phyloP scores from a whole-genome alignment of 2,329 filamentous ascomycete genomes.

The Biscogniauxia sp. region DNA sequence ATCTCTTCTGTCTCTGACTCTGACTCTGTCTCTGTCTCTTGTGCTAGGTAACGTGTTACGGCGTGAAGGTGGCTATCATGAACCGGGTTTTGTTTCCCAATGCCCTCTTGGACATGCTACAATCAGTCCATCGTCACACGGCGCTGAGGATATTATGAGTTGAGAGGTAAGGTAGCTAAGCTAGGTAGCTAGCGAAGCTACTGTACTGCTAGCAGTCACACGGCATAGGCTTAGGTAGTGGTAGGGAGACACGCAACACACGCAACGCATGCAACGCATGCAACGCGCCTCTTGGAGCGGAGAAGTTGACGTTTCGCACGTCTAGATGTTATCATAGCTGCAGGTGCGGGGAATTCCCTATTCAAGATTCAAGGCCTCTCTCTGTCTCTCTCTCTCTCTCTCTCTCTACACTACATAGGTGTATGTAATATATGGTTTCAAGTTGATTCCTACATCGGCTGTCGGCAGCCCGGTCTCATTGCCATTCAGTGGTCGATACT shows the following conservation, averaged over 20 bases:
- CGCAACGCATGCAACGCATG: no score
- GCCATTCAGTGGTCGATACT: constrained; percentile 41
- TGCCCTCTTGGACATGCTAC: constrained; percentile 22
- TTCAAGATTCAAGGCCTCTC: constrained; percentile 14
- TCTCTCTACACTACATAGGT: no score
- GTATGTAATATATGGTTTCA: constrained; percentile 15
- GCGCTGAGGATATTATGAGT: constrained; percentile 14
- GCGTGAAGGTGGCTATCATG: constrained; percentile 10
- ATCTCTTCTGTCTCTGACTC: not conserved
- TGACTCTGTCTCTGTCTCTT: no score
- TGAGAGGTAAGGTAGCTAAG: not conserved
- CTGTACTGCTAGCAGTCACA: constrained; percentile 13
- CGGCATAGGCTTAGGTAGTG: constrained; percentile 4
- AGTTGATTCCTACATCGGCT: constrained; percentile 20
- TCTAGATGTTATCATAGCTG: constrained; percentile 12
- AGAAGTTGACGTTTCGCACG: constrained; percentile 20
- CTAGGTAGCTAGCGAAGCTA: no score
- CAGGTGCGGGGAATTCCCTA: constrained; percentile 19
- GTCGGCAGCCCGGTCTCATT: constrained; percentile 16
- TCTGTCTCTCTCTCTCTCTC: no score
- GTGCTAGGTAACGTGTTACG: constrained; percentile 17
- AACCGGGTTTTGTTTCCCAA: constrained; percentile 4
- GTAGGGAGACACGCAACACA: constrained; percentile 11
- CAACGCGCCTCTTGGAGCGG: constrained; percentile 11
- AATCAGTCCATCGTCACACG: constrained; percentile 15